Evolutionary conservation across 768 basidiomycete species (phyloP).

Genomic region (Leccinum barrowsii): DNA sequence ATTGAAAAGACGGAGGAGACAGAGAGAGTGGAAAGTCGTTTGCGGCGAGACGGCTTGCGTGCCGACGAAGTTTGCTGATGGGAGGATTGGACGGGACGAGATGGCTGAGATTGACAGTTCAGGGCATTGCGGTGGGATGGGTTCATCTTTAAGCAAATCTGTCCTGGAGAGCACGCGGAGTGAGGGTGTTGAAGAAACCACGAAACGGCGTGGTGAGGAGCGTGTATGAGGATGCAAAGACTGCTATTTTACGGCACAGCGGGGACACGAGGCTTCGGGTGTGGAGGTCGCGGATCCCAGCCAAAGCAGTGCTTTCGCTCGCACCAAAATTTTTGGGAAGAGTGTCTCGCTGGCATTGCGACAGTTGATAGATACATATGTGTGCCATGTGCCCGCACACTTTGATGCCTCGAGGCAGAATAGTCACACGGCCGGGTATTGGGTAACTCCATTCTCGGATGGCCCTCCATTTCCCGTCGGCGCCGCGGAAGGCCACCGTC

Average conservation of each 20-base stretch:
- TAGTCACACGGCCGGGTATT: background rate
- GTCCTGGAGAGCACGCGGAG: constrained; percentile 28
- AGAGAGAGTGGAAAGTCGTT: constrained; percentile 32
- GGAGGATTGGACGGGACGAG: constrained; percentile 18
- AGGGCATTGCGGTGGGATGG: constrained; percentile 22
- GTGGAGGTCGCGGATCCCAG: constrained; percentile 19
- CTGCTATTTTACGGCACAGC: constrained; percentile 15
- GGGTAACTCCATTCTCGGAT: background rate
- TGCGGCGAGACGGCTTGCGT: constrained; percentile 33
- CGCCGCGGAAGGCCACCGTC: background rate
- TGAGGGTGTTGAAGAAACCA: constrained; percentile 20
- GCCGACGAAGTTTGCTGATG: constrained; percentile 18
- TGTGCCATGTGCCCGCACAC: background rate
- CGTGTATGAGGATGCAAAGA: constrained; percentile 18
- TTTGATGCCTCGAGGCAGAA: constrained; percentile 25
- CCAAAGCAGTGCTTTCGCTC: constrained; percentile 17
- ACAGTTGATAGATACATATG: background rate
- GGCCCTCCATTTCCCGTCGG: background rate
- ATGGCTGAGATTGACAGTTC: constrained; percentile 25
- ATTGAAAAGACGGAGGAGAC: constrained; percentile 30
- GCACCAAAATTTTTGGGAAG: constrained; percentile 11
- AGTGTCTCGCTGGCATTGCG: constrained; percentile 11
- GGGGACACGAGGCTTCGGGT: constrained; percentile 23
- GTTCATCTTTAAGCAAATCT: constrained; percentile 29
- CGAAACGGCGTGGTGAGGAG: constrained; percentile 30